Base-by-base conservation (phyloP, 192 early-diverging fungal genomes). In the Podila clonocystis region DNA sequence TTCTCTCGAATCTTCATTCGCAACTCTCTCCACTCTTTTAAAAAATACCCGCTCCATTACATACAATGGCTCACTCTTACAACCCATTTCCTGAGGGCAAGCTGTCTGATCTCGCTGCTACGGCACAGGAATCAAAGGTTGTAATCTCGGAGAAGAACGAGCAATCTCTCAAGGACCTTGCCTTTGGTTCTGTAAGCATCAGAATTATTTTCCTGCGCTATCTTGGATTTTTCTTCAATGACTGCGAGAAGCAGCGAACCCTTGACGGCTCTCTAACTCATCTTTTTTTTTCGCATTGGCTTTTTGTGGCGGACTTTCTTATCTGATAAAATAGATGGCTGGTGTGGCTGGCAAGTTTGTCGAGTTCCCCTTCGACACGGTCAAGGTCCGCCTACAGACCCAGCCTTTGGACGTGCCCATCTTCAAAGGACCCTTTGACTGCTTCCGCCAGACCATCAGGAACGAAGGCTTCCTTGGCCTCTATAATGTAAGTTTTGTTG, bases 361-460 rank as follows among this genome's bases (percentile, higher is more conserved):
- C 72, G 97, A 99, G 82, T 97, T 94, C 64, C 97, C 97, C 5
- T 97, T 97, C 77, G 97, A 98, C 85, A 97, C 96, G 5, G 85
- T 97, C 85, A 95, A 97, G 63, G 96, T 98, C 12, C 93, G 97
- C 5, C 88, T 99, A 41, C 97, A 99, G 74, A 91, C 94, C 7
- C 92, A 94, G 73, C 91, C 96, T 0, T 79, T 89, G 49, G 84
- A 85, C 20, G 70, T 74, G 19, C 86, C 87, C 9, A 84, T 84
- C 70, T 98, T 95, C 78, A 82, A 84, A 20, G 95, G 95, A 31
- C 92, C 96, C 1, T 55, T 90, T 50, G 94, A 97, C 69, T 98
- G 97, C 66, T 87, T 98, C 50, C 70, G 70, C 12, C 83, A 93
- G 58, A 98, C 94, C 0, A 73, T 95, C 64, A 82, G 83, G 36